Conservation (phyloP, 345 rosid species). For the Populus alba region DNA sequence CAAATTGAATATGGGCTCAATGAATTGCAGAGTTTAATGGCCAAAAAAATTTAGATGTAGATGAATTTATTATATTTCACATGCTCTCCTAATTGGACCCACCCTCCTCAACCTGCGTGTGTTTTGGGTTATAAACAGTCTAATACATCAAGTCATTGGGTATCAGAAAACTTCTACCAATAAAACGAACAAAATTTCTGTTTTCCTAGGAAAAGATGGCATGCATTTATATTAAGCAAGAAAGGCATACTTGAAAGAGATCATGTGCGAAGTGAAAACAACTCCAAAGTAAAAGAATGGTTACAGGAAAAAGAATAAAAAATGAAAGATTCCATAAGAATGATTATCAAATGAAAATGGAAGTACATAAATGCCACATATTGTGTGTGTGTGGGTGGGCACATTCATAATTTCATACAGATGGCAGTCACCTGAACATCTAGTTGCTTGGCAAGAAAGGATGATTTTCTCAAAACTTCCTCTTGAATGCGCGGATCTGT, state of each 20-base stretch:
- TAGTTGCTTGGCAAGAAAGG: constrained; percentile 68
- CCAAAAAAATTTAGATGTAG: background rate
- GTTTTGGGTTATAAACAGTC: constrained; percentile 1
- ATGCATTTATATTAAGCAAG: background rate
- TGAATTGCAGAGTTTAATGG: background rate
- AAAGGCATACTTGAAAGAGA: background rate
- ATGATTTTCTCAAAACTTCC: constrained; percentile 78
- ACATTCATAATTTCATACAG: background rate
- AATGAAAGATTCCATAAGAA: background rate
- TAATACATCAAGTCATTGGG: background rate
- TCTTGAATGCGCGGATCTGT: constrained; percentile 94
- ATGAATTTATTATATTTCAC: background rate
- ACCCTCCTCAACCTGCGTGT: background rate
- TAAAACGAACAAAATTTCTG: background rate
- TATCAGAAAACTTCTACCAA: background rate
- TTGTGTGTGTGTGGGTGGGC: background rate
- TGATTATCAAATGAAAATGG: background rate
- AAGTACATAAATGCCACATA: background rate
- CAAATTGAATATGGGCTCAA: background rate
- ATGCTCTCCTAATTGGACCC: background rate
- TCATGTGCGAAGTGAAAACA: background rate
- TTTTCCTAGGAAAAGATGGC: background rate
- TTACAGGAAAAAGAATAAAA: background rate
- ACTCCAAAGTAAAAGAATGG: background rate
- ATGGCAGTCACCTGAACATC: constrained; percentile 68